These are phyloP conservation scores for Barnettozyma sucrosica DNA, from an alignment of 805 yeast genomes.

Conservation along the genomic window DNA sequence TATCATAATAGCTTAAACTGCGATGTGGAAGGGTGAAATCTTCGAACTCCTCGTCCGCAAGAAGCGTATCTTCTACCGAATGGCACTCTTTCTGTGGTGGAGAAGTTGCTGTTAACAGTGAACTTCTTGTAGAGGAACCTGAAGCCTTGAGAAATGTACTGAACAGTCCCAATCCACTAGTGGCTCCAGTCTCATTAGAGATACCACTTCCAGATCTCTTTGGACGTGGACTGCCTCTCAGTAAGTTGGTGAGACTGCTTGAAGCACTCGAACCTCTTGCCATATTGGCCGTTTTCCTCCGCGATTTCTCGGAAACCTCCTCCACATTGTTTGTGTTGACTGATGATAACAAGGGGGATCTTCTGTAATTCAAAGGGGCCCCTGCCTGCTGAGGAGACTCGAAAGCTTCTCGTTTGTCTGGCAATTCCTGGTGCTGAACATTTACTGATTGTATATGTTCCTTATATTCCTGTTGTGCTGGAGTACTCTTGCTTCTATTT, in stretches of 20 bases:
- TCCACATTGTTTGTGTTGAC: not conserved
- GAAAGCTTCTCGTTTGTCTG: not conserved
- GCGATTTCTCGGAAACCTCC: not conserved
- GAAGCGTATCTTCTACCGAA: constrained; percentile 22
- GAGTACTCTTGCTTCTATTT: not conserved
- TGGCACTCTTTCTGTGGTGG: constrained; percentile 19
- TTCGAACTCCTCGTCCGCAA: constrained; percentile 21
- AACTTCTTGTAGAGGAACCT: not conserved
- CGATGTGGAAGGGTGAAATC: constrained; percentile 14
- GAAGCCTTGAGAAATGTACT: constrained; percentile 3
- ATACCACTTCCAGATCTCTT: not conserved
- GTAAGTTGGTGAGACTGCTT: not conserved
- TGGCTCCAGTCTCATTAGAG: not conserved
- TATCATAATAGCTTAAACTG: constrained; percentile 5
- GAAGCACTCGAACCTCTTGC: not conserved
- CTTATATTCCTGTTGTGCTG: not conserved
- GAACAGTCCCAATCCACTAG: not conserved
- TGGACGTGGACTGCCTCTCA: not conserved
- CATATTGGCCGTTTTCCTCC: not conserved
- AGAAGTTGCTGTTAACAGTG: not conserved
- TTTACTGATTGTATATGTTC: not conserved
- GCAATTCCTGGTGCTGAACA: not conserved
- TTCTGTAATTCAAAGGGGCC: not conserved
- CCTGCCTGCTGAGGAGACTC: not conserved
- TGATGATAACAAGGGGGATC: not conserved